A percentile compares a stretch with the other conserved stretches of the same genome.
phyloP scores from a whole-genome alignment of 2,329 filamentous ascomycete genomes.

The Penicillium sp. region DNA sequence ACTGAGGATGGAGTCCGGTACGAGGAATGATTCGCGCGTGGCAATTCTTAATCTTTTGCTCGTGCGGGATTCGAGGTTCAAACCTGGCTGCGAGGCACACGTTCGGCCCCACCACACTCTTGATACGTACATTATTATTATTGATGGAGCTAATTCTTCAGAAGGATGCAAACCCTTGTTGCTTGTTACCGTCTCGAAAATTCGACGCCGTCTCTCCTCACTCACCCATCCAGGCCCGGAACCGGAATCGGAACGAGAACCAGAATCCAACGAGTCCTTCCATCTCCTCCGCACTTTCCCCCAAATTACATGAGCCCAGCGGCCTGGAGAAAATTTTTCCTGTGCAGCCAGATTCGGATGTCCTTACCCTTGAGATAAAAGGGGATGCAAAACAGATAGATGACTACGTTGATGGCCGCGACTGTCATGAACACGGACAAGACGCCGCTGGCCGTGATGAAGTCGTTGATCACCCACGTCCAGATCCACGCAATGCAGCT shows the following conservation, averaged over 20 bases:
- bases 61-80: too few species aligned
- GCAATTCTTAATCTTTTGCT: too few species aligned
- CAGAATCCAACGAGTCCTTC: not conserved
- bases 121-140: too few species aligned
- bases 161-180: too few species aligned
- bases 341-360: slow-evolving; percentile 10
- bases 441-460: slow-evolving; percentile 3
- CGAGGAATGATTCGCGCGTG: too few species aligned
- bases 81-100: too few species aligned
- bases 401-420: slow-evolving; percentile 6
- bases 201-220: too few species aligned
- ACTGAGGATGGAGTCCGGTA: not conserved
- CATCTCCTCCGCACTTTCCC: not conserved
- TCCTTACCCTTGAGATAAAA: slow-evolving; percentile 12
- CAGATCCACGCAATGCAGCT: slow-evolving; percentile 12
- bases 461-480: slow-evolving; percentile 14
- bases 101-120: not conserved
- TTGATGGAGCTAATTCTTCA: too few species aligned
- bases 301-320: slow-evolving; percentile 1
- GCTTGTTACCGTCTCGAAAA: too few species aligned
- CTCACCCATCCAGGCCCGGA: too few species aligned
- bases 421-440: slow-evolving; percentile 9
- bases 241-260: too few species aligned
- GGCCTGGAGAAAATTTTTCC: slow-evolving; percentile 4
- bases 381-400: slow-evolving; percentile 8